A percentile compares a stretch with the other conserved stretches of the same genome.
These are phyloP conservation scores for Teratosphaeriaceae sp. DNA, from an alignment of 2,329 filamentous ascomycete species.

Conservation along the genomic window DNA sequence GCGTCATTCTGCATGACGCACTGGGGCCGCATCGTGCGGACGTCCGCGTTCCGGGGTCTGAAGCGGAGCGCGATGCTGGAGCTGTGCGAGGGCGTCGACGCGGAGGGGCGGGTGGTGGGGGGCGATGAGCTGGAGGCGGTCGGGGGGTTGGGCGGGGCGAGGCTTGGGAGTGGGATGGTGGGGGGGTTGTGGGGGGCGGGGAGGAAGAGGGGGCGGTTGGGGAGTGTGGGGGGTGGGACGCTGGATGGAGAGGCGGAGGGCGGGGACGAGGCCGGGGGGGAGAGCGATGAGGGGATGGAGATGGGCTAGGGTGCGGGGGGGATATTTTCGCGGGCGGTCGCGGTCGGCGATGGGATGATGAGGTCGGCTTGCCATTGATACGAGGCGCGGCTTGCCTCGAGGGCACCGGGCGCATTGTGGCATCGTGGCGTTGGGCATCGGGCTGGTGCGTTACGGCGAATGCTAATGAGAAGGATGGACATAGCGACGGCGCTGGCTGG, in stretches of 20 bases:
- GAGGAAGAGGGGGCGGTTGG: slow-evolving; percentile 38
- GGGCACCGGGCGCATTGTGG: no score
- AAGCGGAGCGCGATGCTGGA: slow-evolving; percentile 77
- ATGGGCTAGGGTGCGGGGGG: slow-evolving; percentile 4
- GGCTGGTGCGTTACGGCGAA: no score
- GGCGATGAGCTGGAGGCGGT: slow-evolving; percentile 72
- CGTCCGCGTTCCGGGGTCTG: slow-evolving; percentile 74
- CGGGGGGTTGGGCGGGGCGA: slow-evolving; percentile 46
- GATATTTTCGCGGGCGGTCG: no score
- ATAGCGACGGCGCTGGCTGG: slow-evolving; percentile 1
- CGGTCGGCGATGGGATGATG: no score
- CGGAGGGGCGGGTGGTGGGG: slow-evolving; percentile 82
- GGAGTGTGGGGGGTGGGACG: slow-evolving; percentile 36
- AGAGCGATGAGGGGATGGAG: slow-evolving; percentile 16
- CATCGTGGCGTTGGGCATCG: no score
- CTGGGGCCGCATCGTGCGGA: slow-evolving; percentile 91
- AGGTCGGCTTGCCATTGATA: background rate
- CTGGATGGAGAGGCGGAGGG: slow-evolving; percentile 36
- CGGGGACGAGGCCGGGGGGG: slow-evolving; percentile 21
- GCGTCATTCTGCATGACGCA: slow-evolving; percentile 85
- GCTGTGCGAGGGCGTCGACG: slow-evolving; percentile 86
- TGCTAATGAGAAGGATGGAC: background rate
- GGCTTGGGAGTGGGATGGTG: slow-evolving; percentile 34
- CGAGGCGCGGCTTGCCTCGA: background rate
- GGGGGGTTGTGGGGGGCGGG: slow-evolving; percentile 27